phyloP scores from a whole-genome alignment of 1,284 basidiomycete species.

The Cerioporus squamosus region DNA sequence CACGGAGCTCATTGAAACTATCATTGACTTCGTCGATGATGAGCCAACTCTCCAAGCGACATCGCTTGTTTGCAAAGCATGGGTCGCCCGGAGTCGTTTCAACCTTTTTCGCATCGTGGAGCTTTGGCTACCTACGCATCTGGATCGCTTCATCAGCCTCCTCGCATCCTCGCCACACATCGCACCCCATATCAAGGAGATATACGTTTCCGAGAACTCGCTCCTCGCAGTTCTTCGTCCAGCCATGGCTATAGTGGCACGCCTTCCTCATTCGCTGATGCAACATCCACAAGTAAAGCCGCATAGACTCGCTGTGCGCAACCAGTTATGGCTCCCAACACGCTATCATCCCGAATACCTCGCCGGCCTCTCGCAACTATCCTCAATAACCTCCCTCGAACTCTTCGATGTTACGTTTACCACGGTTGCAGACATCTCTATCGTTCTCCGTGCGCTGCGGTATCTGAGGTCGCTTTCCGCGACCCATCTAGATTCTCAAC shows the following conservation, averaged over 20 bases:
- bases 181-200: conserved; percentile 14
- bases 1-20: conserved; percentile 22
- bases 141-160: conserved; percentile 11
- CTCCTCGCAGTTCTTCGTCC: conserved; percentile 18
- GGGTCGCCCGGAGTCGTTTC: conserved; percentile 21
- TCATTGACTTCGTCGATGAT: conserved; percentile 24
- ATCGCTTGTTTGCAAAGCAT: conserved; percentile 21
- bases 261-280: conserved; percentile 10
- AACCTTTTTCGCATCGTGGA: conserved; percentile 24
- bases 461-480: conserved; percentile 3
- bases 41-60: conserved; percentile 14
- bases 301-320: conserved; percentile 5
- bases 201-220: conserved; percentile 21
- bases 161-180: conserved; percentile 15
- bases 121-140: conserved; percentile 6
- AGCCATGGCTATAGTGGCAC: conserved; percentile 9
- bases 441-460: conserved; percentile 11
- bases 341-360: conserved; percentile 19
- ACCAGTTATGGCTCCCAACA: conserved; percentile 17
- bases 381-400: conserved; percentile 18
- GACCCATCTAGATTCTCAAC: conserved; percentile 14
- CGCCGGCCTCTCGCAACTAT: conserved; percentile 2
- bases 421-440: conserved; percentile 18
- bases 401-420: conserved; percentile 17
- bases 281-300: conserved; percentile 1